Base-by-base conservation (phyloP, 1,284 basidiomycete species). In the Trametes polyzona region DNA sequence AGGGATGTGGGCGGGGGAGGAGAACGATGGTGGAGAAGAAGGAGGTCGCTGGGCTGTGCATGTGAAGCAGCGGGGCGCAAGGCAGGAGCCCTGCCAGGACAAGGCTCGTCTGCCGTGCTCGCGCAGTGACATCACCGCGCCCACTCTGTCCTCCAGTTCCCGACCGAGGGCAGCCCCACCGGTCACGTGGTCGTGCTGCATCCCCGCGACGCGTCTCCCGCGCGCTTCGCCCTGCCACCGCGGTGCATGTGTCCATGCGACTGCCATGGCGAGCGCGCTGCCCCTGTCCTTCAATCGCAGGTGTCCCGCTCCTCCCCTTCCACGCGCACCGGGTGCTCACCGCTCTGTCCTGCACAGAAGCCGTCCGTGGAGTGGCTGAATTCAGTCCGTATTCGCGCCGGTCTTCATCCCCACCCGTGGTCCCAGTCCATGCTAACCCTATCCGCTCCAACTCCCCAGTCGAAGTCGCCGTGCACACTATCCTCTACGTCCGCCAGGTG, bases 401-500 rank as follows among this genome's bases (percentile, higher is more conserved):
- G 24, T 26, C 17, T 26, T 27, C 37, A 10, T 44, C n/a, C 32
- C n/a, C n/a, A n/a, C n/a, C n/a, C n/a, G n/a, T 33, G 17, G n/a
- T 26, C n/a, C 21, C 27, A 23, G 37, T 37, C 17, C 19, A 4
- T 23, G 30, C 8, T 27, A 41, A 49, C 33, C 27, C 11, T 50
- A 32, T 11, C 43, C 17, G 16, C 44, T 19, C 24, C 16, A 12
- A 8, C 39, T 21, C 0, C n/a, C 4, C 54, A 96, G 94, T 98
- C 65, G 96, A 98, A 72, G 91, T 96, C 23, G 91, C 93, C 1
- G 87, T 97, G 57, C 95, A 98, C 70, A 90, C 89, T 1, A 92
- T 98, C 58, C 81, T 98, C 1, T 96, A 93, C 68, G 85, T 95
- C 23, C 88, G 96, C 23, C 87, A 90, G 60, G 83, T 98, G 44